These are phyloP conservation scores for Psidium guajava DNA, from an alignment of 345 rosid genomes.

Conservation along the genomic window DNA sequence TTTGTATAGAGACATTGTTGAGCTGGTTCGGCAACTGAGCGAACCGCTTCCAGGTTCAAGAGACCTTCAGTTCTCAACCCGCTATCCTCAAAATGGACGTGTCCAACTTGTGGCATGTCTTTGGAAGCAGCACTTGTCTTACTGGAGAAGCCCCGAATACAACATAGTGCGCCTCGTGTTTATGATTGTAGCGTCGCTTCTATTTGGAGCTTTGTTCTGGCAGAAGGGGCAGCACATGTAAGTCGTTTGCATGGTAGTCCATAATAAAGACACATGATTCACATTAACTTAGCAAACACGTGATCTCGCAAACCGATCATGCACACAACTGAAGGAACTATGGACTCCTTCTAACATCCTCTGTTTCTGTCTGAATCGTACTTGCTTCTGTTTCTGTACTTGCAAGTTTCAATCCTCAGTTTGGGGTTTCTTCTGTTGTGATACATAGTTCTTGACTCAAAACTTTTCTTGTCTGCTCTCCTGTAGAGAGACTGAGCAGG, in stretches of 20 bases:
- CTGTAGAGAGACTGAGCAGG: slow-evolving; percentile 46
- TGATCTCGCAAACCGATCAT: background rate
- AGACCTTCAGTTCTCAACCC: slow-evolving; percentile 44
- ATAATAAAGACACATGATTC: background rate
- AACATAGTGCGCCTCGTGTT: slow-evolving; percentile 40
- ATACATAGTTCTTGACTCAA: background rate
- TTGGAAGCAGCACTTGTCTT: slow-evolving; percentile 72
- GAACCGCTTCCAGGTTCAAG: slow-evolving; percentile 30
- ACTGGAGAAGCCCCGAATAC: slow-evolving; percentile 81
- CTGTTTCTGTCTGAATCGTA: background rate
- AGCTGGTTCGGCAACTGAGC: slow-evolving; percentile 35
- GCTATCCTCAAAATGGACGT: slow-evolving; percentile 41
- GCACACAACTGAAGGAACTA: background rate
- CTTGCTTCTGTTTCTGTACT: background rate
- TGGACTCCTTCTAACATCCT: background rate
- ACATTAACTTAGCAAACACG: background rate
- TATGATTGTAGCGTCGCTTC: slow-evolving; percentile 22
- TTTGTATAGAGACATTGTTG: slow-evolving; percentile 30
- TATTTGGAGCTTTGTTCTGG: slow-evolving; percentile 61
- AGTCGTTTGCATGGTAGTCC: slow-evolving; percentile 10
- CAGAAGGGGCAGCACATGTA: slow-evolving; percentile 56
- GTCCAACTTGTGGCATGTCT: slow-evolving; percentile 64
- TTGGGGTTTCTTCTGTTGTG: background rate
- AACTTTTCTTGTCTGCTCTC: slow-evolving; percentile 1
- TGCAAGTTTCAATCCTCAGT: background rate